Evolutionary conservation across 495 filamentous ascomycete genomes (phyloP).

Genomic region (Aspergillus saccharolyticus): DNA sequence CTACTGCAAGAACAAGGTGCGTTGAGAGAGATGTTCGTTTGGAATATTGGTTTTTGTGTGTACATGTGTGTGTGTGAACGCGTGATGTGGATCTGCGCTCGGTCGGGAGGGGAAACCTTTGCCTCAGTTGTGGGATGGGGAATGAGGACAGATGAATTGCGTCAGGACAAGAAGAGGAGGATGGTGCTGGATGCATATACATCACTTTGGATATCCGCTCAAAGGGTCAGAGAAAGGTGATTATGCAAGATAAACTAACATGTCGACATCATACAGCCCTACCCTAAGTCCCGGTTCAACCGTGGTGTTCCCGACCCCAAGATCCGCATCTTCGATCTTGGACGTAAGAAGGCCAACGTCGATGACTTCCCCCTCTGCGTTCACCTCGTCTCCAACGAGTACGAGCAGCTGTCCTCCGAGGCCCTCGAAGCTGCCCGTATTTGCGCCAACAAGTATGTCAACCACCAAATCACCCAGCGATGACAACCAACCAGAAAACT

Average conservation of each 20-base stretch:
- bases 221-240: no score
- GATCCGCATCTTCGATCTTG: slow-evolving; percentile 99
- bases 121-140: slow-evolving; percentile 32
- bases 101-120: slow-evolving; percentile 8
- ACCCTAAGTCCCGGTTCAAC: slow-evolving; percentile 99
- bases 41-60: slow-evolving; percentile 10
- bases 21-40: slow-evolving; percentile 25
- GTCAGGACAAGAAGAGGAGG: neutral
- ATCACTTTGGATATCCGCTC: no score
- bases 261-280: slow-evolving; percentile 58
- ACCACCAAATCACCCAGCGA: neutral
- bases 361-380: slow-evolving; percentile 98
- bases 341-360: slow-evolving; percentile 95
- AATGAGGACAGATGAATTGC: neutral
- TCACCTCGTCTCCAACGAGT: slow-evolving; percentile 99
- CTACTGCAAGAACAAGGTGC: slow-evolving; percentile 99
- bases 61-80: no score
- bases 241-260: slow-evolving; percentile 28
- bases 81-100: slow-evolving; percentile 18
- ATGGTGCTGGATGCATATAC: neutral
- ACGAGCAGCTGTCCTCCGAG: slow-evolving; percentile 97
- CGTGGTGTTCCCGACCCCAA: slow-evolving; percentile 99
- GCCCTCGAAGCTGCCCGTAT: slow-evolving; percentile 99
- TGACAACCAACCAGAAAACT: neutral
- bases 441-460: slow-evolving; percentile 91